phyloP scores from a whole-genome alignment of 371 early-diverging fungal genomes.

The Mucor saturninus region DNA sequence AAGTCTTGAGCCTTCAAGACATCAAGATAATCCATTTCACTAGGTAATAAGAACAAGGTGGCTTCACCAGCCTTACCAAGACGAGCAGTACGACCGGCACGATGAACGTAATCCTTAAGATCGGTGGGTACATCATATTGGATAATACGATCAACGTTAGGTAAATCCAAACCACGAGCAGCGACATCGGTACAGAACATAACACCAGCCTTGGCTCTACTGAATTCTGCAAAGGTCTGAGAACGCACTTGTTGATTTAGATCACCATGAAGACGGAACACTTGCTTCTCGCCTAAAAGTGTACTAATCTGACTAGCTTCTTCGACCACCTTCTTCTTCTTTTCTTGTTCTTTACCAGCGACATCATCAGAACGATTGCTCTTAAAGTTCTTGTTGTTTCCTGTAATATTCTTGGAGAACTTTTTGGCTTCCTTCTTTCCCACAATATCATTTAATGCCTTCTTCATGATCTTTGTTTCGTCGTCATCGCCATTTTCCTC shows the following conservation, averaged over 20 bases:
- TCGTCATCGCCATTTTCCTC: slow-evolving; percentile 49
- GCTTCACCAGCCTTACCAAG: slow-evolving; percentile 88
- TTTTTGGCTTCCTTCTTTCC: slow-evolving; percentile 21
- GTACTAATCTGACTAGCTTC: slow-evolving; percentile 47
- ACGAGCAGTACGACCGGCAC: slow-evolving; percentile 99
- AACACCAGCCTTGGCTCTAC: slow-evolving; percentile 65
- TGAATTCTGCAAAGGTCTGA: slow-evolving; percentile 76
- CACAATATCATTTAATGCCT: slow-evolving; percentile 25
- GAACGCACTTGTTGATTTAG: slow-evolving; percentile 81
- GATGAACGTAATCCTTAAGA: slow-evolving; percentile 94
- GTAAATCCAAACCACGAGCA: slow-evolving; percentile 97
- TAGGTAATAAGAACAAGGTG: slow-evolving; percentile 82
- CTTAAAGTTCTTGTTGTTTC: slow-evolving; percentile 24
- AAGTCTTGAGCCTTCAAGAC: slow-evolving; percentile 74
- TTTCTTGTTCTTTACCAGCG: slow-evolving; percentile 28
- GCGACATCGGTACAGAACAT: slow-evolving; percentile 98
- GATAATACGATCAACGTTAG: slow-evolving; percentile 89
- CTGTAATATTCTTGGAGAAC: slow-evolving; percentile 13
- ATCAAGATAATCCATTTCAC: slow-evolving; percentile 85
- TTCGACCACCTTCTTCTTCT: slow-evolving; percentile 30
- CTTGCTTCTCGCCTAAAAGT: slow-evolving; percentile 58
- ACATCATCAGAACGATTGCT: slow-evolving; percentile 29
- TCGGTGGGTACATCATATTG: slow-evolving; percentile 98
- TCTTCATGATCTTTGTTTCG: slow-evolving; percentile 33
- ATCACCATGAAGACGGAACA: slow-evolving; percentile 91